phyloP scores from a whole-genome alignment of 2,329 filamentous ascomycete species.

The Pochonia chlamydosporia region DNA sequence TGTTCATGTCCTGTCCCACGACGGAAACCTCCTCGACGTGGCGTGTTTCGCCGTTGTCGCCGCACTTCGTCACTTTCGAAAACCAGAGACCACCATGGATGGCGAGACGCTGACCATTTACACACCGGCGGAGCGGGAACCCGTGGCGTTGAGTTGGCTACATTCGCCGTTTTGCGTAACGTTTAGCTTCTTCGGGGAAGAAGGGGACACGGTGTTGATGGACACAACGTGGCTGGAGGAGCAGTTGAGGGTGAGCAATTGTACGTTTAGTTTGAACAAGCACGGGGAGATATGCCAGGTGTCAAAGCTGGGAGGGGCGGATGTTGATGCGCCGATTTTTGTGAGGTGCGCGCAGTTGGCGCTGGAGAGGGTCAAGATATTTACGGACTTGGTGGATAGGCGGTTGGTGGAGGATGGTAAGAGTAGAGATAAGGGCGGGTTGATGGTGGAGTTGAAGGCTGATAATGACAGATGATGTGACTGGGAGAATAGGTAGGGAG shows the following conservation, averaged over 20 bases:
- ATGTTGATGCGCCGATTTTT: conserved; percentile 73
- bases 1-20: conserved; percentile 84
- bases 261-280: conserved; percentile 80
- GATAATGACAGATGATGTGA: conserved; percentile 66
- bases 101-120: conserved; percentile 82
- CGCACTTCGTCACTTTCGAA: conserved; percentile 82
- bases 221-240: conserved; percentile 72
- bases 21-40: conserved; percentile 84
- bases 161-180: conserved; percentile 90
- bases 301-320: conserved; percentile 79
- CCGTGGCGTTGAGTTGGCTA: conserved; percentile 82
- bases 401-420: conserved; percentile 73
- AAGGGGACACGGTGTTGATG: conserved; percentile 52
- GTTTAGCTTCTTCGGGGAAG: conserved; percentile 72
- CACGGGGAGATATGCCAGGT: conserved; percentile 89
- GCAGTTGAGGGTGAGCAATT: conserved; percentile 65
- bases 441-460: conserved; percentile 71
- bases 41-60: conserved; percentile 83
- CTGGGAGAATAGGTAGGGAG: conserved; percentile 8
- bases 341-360: conserved; percentile 72
- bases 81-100: conserved; percentile 82
- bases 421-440: conserved; percentile 69
- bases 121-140: conserved; percentile 77
- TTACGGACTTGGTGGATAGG: conserved; percentile 67
- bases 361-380: conserved; percentile 71